Evolutionary conservation across 1,284 basidiomycete genomes (phyloP).

Genomic region (Phaffia rhodozyma): DNA sequence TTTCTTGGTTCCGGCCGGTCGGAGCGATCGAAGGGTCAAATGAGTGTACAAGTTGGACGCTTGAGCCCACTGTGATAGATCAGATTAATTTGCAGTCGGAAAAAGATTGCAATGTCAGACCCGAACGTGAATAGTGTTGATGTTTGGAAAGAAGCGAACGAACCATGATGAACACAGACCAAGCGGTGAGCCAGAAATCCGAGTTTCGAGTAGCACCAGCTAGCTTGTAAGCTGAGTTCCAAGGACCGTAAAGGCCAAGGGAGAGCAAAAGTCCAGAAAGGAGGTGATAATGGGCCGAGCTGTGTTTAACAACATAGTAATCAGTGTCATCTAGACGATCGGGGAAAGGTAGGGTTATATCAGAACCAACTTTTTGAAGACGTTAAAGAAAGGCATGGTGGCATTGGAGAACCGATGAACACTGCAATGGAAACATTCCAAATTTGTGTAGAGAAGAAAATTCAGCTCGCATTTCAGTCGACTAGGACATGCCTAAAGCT

Average conservation of each 20-base stretch:
- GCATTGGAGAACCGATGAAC: conserved; percentile 89
- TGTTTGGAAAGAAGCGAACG: conserved; percentile 32
- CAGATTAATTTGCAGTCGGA: no score
- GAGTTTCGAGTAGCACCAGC: conserved; percentile 23
- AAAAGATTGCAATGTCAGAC: no score
- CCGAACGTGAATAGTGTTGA: no score
- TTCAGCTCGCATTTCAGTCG: no score
- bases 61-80: conserved; percentile 54
- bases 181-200: conserved; percentile 54
- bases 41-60: conserved; percentile 79
- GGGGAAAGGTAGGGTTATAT: conserved; percentile 14
- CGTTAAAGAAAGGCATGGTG: conserved; percentile 79
- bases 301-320: conserved; percentile 29
- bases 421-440: conserved; percentile 33
- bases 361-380: conserved; percentile 72
- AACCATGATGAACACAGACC: conserved; percentile 62
- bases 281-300: conserved; percentile 78
- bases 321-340: neutral
- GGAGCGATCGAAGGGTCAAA: conserved; percentile 65
- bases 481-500: neutral
- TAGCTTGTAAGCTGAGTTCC: conserved; percentile 50
- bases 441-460: no score
- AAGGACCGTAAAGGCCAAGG: conserved; percentile 63
- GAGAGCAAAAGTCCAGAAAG: conserved; percentile 66
- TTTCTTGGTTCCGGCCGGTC: conserved; percentile 64